Base-by-base conservation (phyloP, 176 grass and related monocot genomes). In the Ampelocalamus luodianensis region DNA sequence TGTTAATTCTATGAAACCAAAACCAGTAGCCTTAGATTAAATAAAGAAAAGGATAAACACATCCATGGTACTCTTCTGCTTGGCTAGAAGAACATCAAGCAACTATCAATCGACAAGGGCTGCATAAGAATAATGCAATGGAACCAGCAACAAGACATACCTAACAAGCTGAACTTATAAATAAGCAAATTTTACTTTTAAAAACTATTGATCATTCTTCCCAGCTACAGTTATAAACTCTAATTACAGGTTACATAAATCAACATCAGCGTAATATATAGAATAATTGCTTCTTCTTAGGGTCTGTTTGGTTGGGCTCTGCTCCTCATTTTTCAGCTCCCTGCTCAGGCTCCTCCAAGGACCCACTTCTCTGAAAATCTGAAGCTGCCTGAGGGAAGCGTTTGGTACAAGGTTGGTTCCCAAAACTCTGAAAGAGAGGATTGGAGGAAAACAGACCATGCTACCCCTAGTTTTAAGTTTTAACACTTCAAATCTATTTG, bases 1-100 rank as follows among this genome's bases (percentile, higher is more conserved):
- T 79, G 27, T 15, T 9, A 80, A 23, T n/a, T 38, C 45, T 80
- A 66, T 36, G 78, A 68, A 73, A 68, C 13, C 11, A 73, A 63
- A 44, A 49, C 17, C 13, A 62, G 68, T 15, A 71, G 0, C 24
- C 34, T 46, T 45, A 32, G 8, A 55, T 64, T 10, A 60, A 34
- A 20, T 24, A 32, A 42, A 43, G 18, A 77, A 65, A 49, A 65
- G 24, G 40, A 20, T 42, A 48, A 63, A 79, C 5, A 0, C 72
- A 22, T 34, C 14, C 17, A 40, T 12, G 14, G 3, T 43, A 42
- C 13, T 54, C 8, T 53, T 71, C 44, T 61, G 27, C 55, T 83
- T 73, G 81, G 37, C 9, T 60, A 60, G 58, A 45, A 45, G 68
- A 73, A 60, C 16, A 72, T 12, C 5, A 71, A 27, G 14, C 15